Evolutionary conservation across 192 early-diverging fungal genomes (phyloP).

Genomic region (Coemansia sp.): DNA sequence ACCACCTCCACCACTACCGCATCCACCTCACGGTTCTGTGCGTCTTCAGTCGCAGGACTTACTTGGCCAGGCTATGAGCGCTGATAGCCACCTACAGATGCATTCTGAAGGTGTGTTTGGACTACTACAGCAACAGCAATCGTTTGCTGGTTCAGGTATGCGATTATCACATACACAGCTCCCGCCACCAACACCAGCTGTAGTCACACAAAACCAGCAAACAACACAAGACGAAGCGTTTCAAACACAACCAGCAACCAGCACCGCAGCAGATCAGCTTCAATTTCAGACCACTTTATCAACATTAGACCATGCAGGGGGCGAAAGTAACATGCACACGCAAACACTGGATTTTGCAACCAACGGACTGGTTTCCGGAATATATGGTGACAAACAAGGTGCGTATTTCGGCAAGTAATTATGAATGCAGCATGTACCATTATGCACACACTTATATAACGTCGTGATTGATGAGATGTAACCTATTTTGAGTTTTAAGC

Average conservation of each 20-base stretch:
- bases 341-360: constrained; percentile 12
- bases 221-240: constrained; percentile 10
- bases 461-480: not conserved
- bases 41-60: constrained; percentile 28
- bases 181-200: constrained; percentile 11
- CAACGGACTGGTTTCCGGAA: constrained; percentile 2
- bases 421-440: not conserved
- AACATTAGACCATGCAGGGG: constrained; percentile 12
- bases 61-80: constrained; percentile 10
- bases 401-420: constrained; percentile 1
- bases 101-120: constrained; percentile 17
- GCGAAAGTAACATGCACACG: constrained; percentile 2
- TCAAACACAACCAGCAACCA: constrained; percentile 2
- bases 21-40: constrained; percentile 8
- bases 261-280: constrained; percentile 17
- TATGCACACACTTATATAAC: not conserved
- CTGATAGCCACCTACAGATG: constrained; percentile 14
- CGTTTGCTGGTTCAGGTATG: constrained; percentile 13
- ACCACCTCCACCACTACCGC: constrained; percentile 15
- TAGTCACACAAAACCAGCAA: constrained; percentile 8
- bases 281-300: constrained; percentile 24
- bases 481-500: not conserved
- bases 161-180: constrained; percentile 24
- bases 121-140: constrained; percentile 20
- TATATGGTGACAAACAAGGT: constrained; percentile 29